Evolutionary conservation across 2,329 filamentous ascomycete species (phyloP).

Genomic region (Sarocladiaceae sp.): DNA sequence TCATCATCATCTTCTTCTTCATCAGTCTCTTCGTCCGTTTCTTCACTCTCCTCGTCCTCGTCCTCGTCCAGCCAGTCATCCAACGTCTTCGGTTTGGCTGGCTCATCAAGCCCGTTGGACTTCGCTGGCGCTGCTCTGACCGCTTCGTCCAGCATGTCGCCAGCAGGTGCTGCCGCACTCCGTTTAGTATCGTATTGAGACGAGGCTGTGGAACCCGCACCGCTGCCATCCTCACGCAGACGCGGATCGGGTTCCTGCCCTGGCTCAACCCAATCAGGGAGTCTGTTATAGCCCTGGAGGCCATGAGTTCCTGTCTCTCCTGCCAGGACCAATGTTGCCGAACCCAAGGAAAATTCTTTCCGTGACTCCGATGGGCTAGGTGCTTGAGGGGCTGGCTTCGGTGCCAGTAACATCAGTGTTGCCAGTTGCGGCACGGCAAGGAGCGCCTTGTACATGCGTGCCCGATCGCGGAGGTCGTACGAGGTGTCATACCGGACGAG

Average conservation of each 20-base stretch:
- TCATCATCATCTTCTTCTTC: constrained; percentile 42
- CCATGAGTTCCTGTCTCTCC: constrained; percentile 67
- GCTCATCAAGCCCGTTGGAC: constrained; percentile 47
- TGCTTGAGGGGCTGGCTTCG: constrained; percentile 87
- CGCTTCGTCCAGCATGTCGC: constrained; percentile 57
- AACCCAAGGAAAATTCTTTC: constrained; percentile 72
- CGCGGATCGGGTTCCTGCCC: constrained; percentile 73
- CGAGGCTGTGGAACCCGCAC: constrained; percentile 9
- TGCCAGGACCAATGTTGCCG: constrained; percentile 77
- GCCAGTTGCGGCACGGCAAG: constrained; percentile 81
- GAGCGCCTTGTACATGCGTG: constrained; percentile 80
- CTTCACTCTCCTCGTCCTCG: constrained; percentile 49
- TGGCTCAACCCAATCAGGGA: constrained; percentile 79
- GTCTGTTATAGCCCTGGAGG: constrained; percentile 67
- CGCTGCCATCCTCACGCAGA: constrained; percentile 53
- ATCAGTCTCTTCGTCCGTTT: constrained; percentile 44
- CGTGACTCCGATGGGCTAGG: constrained; percentile 83
- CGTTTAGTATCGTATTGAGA: constrained; percentile 25
- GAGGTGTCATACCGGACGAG: constrained; percentile 90
- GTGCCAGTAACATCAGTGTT: constrained; percentile 81
- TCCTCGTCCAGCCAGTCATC: constrained; percentile 86
- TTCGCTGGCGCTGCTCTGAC: constrained; percentile 31
- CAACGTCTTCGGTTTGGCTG: constrained; percentile 64
- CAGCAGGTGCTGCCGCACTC: constrained; percentile 45
- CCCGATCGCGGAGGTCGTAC: constrained; percentile 88